Evolutionary conservation across 202 grass and related monocot genomes (phyloP), one percentile per base, ranked within the genome.

Genomic region (Musa balbisiana): DNA sequence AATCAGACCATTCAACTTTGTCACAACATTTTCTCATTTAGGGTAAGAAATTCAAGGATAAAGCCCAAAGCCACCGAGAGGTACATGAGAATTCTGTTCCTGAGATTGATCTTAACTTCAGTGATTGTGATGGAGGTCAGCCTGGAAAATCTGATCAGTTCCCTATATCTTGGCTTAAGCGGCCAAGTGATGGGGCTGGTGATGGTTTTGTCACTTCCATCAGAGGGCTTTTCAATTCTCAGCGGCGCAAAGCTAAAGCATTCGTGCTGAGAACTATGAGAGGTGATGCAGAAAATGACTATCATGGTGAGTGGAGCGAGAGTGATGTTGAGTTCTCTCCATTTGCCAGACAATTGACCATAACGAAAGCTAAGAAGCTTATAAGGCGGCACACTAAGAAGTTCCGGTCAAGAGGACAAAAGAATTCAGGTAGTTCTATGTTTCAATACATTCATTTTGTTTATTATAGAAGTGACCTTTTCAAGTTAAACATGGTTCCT

Each of bases 1-100:
- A 43, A 43, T 43, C 33, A 43, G 33, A 43, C 33, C 33, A 6
- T 43, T 43, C 33, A 43, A 43, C 33, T 33, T 55, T 55, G 11
- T 26, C 10, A 73, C 27, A 25, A 49, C 74, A 51, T 55, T 83
- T 73, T 52, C 26, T 81, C 83, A 19, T 85, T 43, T 84, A 97
- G 94, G 94, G 90, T 54, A 91, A 97, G 82, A 93, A 93, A 52
- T 97, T 97, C 63, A 93, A 97, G 86, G 94, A 81, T 78, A 97
- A 97, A 77, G 87, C 90, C 9, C 84, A 80, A 54, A 91, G 74
- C 84, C 90, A 91, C 76, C 86, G 82, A 73, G 87, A 92, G 63
- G 80, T 80, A 50, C 84, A 81, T 85, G 52, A 84, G 81, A 77
- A 78, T 79, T 74, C 87, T 85, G 84, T 87, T 24, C 72, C 82